Evolutionary conservation across 306 rosid species (phyloP), one percentile per base, ranked within the genome.

Genomic region (Phaseolus lunatus): DNA sequence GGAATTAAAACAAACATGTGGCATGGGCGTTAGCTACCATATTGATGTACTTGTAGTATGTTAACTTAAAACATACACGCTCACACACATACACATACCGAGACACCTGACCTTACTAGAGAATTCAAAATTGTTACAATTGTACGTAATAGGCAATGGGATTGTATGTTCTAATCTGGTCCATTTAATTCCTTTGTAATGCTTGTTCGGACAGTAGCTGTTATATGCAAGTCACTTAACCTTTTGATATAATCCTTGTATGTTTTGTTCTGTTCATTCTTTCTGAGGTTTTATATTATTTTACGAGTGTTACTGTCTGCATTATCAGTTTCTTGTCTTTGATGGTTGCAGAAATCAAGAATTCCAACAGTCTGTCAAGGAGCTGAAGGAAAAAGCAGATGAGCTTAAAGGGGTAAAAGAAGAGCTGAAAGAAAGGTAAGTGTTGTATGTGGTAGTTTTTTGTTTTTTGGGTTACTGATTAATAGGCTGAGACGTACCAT

Each of bases 401-500:
- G 97, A 88, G 87, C 86, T 94, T 69, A 87, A 92, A 83, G 94
- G 81, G 41, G 94, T 86, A 27, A 88, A 89, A 87, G 91, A 93
- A 76, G 96, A 77, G 22, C 81, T 94, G 73, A 91, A 87, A 88
- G 91, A 73, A 66, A 90, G 88, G 99, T 92, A 88, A 84, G 77
- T 66, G 41, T 65, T 80, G 67, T 50, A 31, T 64, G 59, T 77
- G 53, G 23, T 52, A 23, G 19, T 3, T 37, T 37, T 1, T 9
- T 33, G 16, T 52, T 79, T 57, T 77, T 67, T 31, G 39, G 48
- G 13, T 70, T 58, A 70, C 76, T 84, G 66, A 50, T 86, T 72
- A 76, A 71, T 84, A 84, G 92, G 96, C 91, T 89, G 92, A 88
- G 98, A 88, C 96, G 88, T 95, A 92, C 98, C 67, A 57, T 87